Evolutionary conservation across 2,329 filamentous ascomycete species (phyloP).

Genomic region (Colletotrichum sp.): DNA sequence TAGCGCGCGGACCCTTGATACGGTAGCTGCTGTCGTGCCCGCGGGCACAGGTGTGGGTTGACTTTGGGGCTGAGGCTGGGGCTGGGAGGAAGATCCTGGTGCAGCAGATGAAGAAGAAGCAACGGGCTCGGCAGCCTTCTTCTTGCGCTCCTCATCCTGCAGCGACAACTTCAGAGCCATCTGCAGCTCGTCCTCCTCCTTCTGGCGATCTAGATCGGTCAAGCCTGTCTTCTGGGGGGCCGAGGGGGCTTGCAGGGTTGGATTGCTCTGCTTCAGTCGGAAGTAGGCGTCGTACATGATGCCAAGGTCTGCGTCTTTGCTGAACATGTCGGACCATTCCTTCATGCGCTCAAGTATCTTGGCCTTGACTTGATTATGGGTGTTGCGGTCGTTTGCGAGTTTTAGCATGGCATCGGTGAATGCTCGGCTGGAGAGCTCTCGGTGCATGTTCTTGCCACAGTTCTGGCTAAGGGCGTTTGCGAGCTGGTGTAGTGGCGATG

Average conservation of each 20-base stretch:
- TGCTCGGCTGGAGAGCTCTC: constrained; percentile 86
- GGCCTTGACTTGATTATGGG: constrained; percentile 93
- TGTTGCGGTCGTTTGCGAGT: constrained; percentile 92
- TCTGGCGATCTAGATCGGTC: constrained; percentile 86
- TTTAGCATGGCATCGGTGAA: constrained; percentile 94
- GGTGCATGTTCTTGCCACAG: constrained; percentile 85
- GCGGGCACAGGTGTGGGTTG: constrained; percentile 68
- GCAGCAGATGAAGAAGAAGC: constrained; percentile 38
- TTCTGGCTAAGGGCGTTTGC: constrained; percentile 93
- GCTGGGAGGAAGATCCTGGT: constrained; percentile 31
- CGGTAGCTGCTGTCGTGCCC: constrained; percentile 93
- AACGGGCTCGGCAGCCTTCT: constrained; percentile 45
- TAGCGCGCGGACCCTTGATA: constrained; percentile 89
- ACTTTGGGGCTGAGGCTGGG: constrained; percentile 40
- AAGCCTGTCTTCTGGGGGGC: constrained; percentile 93
- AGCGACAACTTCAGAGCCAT: constrained; percentile 94
- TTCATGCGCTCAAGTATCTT: constrained; percentile 98
- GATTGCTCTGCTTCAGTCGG: constrained; percentile 83
- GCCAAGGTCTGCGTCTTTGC: constrained; percentile 85
- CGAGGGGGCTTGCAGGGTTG: constrained; percentile 87
- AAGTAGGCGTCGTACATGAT: constrained; percentile 97
- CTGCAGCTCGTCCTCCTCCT: constrained; percentile 96
- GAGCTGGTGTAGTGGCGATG: constrained; percentile 55
- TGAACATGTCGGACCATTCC: constrained; percentile 96
- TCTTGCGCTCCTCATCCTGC: constrained; percentile 79